phyloP scores from a whole-genome alignment of 106 monocot genomes.

The Dendrobium chrysotoxum region DNA sequence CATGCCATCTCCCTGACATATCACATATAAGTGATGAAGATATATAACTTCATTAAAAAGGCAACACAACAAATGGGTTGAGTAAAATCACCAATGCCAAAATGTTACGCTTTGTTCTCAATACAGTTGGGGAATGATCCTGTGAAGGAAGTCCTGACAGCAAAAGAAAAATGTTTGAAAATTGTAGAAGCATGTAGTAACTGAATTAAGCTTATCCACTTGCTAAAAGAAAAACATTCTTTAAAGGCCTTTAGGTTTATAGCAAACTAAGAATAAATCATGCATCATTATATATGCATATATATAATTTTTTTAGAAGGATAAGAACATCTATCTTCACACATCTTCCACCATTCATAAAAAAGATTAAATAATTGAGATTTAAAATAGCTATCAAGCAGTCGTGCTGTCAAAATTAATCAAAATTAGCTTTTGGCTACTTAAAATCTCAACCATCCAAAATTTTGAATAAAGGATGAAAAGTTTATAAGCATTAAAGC shows the following conservation, averaged over 20 bases:
- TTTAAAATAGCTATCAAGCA: too few species aligned
- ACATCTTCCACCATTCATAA: too few species aligned
- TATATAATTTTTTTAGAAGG: too few species aligned
- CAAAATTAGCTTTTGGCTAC: too few species aligned
- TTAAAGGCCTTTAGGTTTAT: not conserved
- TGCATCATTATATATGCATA: too few species aligned
- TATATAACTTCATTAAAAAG: not conserved
- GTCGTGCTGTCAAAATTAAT: too few species aligned
- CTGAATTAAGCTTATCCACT: not conserved
- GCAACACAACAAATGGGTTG: not conserved
- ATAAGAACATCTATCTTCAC: too few species aligned
- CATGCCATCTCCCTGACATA: constrained; percentile 29
- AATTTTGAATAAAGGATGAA: too few species aligned
- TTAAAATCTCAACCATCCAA: too few species aligned
- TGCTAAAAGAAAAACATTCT: not conserved
- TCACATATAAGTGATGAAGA: not conserved
- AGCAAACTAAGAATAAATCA: too few species aligned
- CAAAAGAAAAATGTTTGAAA: not conserved
- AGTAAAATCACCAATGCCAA: constrained; percentile 25
- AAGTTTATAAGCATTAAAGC: too few species aligned
- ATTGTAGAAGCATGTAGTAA: not conserved
- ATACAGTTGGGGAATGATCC: constrained; percentile 3
- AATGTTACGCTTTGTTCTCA: constrained; percentile 30
- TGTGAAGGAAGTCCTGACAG: not conserved
- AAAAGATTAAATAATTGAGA: too few species aligned